Conservation (phyloP, 257 asterid genomes). For the Mitragyna speciosa region DNA sequence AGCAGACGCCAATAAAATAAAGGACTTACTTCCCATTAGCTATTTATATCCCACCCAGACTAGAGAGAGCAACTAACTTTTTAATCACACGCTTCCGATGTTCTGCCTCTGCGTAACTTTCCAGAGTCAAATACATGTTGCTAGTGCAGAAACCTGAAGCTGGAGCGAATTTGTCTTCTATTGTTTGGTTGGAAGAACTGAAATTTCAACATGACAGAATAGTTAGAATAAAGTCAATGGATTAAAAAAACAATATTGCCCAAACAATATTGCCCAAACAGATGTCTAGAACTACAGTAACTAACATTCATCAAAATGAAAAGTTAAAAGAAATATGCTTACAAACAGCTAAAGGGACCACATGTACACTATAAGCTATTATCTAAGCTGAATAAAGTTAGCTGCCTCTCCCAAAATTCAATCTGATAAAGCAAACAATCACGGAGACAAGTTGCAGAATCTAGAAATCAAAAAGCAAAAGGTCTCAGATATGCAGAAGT, state of each 20-base stretch:
- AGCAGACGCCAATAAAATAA: background rate
- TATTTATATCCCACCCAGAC: background rate
- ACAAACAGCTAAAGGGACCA: background rate
- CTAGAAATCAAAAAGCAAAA: background rate
- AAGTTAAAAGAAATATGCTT: background rate
- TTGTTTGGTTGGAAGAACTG: conserved; percentile 37
- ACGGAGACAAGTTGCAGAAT: background rate
- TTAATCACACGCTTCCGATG: conserved; percentile 66
- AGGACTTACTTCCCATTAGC: background rate
- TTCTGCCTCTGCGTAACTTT: conserved; percentile 39
- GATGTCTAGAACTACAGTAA: background rate
- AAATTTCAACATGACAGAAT: conserved; percentile 4
- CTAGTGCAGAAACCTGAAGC: conserved; percentile 40
- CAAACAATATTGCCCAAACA: background rate
- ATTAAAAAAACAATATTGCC: too few relatives aligned
- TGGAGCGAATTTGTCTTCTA: conserved; percentile 42
- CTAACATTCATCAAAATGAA: background rate
- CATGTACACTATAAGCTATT: background rate
- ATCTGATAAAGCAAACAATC: background rate
- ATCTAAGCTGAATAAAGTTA: too few relatives aligned
- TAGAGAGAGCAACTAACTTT: conserved; percentile 47
- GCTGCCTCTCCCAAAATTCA: background rate
- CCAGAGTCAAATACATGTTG: conserved; percentile 37
- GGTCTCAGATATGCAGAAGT: background rate
- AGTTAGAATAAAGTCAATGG: background rate